Evolutionary conservation across 768 basidiomycete species (phyloP).

Genomic region (Galerina marginata): DNA sequence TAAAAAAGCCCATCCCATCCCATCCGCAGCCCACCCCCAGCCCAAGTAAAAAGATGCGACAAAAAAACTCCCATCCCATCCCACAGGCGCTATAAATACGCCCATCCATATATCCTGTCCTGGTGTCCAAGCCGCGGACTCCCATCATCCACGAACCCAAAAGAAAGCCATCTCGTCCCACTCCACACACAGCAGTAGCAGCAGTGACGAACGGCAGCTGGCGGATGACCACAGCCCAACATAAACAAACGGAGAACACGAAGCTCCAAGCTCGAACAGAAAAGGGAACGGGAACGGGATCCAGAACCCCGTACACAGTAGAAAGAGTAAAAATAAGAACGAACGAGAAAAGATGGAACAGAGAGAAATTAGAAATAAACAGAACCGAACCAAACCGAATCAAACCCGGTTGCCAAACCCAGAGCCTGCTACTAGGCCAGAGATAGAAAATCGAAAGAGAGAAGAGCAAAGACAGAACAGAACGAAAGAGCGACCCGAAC

Average conservation of each 20-base stretch:
- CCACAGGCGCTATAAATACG: neutral
- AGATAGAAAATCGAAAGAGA: neutral
- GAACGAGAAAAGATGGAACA: neutral
- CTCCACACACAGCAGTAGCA: too few species aligned
- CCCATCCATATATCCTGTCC: neutral
- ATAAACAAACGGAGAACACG: too few species aligned
- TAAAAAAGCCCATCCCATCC: neutral
- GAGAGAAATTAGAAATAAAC: constrained; percentile 1
- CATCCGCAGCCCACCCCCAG: neutral
- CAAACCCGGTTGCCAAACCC: too few species aligned
- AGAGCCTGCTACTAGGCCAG: neutral
- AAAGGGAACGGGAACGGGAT: too few species aligned
- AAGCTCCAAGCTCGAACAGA: too few species aligned
- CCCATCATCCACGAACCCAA: too few species aligned
- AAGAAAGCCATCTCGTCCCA: too few species aligned
- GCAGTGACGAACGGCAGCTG: too few species aligned
- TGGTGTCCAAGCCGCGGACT: neutral
- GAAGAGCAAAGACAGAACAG: neutral
- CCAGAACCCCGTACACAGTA: neutral
- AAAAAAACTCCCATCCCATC: neutral
- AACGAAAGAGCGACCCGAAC: neutral
- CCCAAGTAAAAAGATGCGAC: neutral
- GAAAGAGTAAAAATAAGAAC: neutral
- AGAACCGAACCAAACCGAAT: too few species aligned
- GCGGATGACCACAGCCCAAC: too few species aligned